Conservation (phyloP, 768 basidiomycete species). For the Clitopilus passeckerianus region DNA sequence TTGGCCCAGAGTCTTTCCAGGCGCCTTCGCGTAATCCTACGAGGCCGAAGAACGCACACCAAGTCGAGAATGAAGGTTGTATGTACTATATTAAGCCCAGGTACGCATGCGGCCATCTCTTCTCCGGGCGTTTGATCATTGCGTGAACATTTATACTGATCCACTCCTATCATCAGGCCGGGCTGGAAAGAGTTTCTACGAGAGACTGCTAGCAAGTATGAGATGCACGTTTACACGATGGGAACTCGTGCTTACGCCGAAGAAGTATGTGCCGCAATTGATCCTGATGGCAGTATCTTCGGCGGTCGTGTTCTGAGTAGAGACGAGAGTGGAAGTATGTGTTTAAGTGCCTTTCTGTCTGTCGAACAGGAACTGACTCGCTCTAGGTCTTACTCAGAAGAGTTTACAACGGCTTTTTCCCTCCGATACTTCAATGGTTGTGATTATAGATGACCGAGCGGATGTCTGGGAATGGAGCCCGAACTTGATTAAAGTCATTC, state of each 20-base stretch:
- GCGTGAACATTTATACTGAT: no score
- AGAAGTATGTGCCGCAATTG: conserved; percentile 90
- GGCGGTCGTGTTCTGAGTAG: conserved; percentile 85
- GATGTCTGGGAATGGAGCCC: conserved; percentile 99
- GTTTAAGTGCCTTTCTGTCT: not conserved
- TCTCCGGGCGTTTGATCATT: not conserved
- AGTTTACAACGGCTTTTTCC: conserved; percentile 90
- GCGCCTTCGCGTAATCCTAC: conserved; percentile 30
- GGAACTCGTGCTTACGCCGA: conserved; percentile 96
- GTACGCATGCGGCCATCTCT: conserved; percentile 39
- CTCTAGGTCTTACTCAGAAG: conserved; percentile 82
- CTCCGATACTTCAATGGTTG: conserved; percentile 97
- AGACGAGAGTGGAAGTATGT: conserved; percentile 95
- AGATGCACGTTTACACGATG: conserved; percentile 99
- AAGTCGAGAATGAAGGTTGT: conserved; percentile 71
- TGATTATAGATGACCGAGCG: conserved; percentile 96
- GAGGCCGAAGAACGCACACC: conserved; percentile 55
- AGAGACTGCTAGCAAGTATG: conserved; percentile 72
- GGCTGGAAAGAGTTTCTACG: conserved; percentile 79
- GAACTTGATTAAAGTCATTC: conserved; percentile 94
- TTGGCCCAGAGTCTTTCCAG: conserved; percentile 74
- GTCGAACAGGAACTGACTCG: conserved; percentile 8
- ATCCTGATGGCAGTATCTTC: conserved; percentile 82
- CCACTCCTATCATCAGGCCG: conserved; percentile 39
- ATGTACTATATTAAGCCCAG: conserved; percentile 98